A percentile compares a stretch with the other conserved stretches of the same genome.
These are phyloP conservation scores for Saturnispora sanitii DNA, from an alignment of 805 yeast genomes.

Conservation along the genomic window DNA sequence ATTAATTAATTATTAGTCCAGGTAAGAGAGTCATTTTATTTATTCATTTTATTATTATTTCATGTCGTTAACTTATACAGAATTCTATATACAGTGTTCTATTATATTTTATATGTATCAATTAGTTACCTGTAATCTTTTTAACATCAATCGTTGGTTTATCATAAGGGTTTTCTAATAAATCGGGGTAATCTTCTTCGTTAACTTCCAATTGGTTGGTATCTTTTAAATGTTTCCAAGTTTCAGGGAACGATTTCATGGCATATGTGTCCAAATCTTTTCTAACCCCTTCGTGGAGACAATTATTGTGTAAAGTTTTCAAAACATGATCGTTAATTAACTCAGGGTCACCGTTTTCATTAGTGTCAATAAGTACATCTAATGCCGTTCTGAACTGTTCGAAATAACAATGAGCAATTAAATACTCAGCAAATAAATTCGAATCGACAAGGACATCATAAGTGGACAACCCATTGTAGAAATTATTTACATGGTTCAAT, in stretches of 20 bases:
- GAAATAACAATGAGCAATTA: constrained; percentile 62
- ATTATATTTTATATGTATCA: neutral
- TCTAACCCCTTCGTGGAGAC: constrained; percentile 30
- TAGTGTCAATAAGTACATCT: constrained; percentile 36
- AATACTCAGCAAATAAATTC: constrained; percentile 45
- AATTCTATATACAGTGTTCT: too few relatives aligned
- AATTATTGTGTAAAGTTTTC: constrained; percentile 38
- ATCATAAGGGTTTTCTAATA: constrained; percentile 20
- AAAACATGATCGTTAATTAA: constrained; percentile 36
- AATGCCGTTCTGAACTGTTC: constrained; percentile 51
- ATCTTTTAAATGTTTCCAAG: constrained; percentile 31
- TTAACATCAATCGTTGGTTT: constrained; percentile 11
- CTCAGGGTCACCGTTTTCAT: constrained; percentile 34
- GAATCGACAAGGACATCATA: constrained; percentile 44
- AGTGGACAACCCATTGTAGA: constrained; percentile 51
- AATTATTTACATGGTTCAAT: constrained; percentile 44
- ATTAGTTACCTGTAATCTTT: constrained; percentile 5
- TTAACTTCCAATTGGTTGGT: constrained; percentile 24
- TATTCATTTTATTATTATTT: neutral
- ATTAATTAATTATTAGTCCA: neutral
- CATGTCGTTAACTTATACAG: neutral
- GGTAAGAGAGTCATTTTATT: neutral
- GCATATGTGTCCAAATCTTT: constrained; percentile 33
- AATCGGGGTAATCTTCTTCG: constrained; percentile 26
- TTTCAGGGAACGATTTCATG: constrained; percentile 20